Conservation (phyloP, 2,329 filamentous ascomycete genomes). For the Colletotrichum scovillei region DNA sequence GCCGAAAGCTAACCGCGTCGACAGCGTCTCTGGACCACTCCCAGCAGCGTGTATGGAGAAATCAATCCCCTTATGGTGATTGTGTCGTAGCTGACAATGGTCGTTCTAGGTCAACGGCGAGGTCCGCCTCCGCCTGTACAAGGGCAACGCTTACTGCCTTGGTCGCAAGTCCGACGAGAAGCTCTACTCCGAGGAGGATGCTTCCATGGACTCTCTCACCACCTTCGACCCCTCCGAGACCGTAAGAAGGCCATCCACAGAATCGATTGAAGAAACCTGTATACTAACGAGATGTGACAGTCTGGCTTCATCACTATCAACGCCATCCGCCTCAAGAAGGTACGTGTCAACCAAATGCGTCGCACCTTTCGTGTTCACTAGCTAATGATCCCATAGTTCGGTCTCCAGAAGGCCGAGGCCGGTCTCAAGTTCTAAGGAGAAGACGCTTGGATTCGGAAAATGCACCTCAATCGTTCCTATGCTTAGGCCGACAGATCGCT, state of each 20-base stretch:
- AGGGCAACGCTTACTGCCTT: slow-evolving; percentile 57
- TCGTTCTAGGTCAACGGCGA: slow-evolving; percentile 36
- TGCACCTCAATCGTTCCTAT: neutral
- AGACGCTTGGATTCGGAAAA: neutral
- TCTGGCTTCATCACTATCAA: slow-evolving; percentile 75
- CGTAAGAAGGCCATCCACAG: neutral
- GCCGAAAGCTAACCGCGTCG: neutral
- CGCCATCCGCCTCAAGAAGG: slow-evolving; percentile 71
- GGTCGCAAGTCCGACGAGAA: slow-evolving; percentile 59
- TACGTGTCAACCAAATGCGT: neutral
- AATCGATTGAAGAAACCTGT: neutral
- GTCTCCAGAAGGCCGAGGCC: slow-evolving; percentile 51
- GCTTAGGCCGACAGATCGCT: neutral
- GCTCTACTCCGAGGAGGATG: slow-evolving; percentile 62
- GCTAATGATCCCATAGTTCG: slow-evolving; percentile 49
- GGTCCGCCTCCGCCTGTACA: slow-evolving; percentile 47
- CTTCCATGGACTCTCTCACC: slow-evolving; percentile 62
- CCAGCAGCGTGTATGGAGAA: slow-evolving; percentile 9
- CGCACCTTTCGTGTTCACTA: neutral
- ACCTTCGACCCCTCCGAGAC: slow-evolving; percentile 55
- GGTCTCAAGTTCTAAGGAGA: slow-evolving; percentile 39
- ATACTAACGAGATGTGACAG: neutral
- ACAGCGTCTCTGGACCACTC: slow-evolving; percentile 33
- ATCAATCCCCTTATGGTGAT: neutral
- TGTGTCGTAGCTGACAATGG: neutral